These are phyloP conservation scores for Pythium aquatile DNA, from an alignment of 352 stramenopile species.

Conservation along the genomic window DNA sequence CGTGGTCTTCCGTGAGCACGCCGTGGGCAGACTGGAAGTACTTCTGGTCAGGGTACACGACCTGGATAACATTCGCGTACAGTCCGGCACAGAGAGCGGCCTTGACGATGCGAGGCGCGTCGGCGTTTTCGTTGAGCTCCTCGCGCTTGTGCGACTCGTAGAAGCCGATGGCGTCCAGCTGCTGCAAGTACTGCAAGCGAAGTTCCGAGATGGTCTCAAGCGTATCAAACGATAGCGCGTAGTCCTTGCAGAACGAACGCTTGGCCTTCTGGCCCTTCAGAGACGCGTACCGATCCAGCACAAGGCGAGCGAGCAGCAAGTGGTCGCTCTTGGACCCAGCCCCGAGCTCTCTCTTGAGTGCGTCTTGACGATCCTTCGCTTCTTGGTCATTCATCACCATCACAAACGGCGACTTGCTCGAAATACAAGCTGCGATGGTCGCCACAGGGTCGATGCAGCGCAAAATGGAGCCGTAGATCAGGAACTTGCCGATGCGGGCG, in stretches of 20 bases:
- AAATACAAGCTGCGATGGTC: conserved; percentile 82
- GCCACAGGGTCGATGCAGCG: conserved; percentile 81
- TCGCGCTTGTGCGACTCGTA: conserved; percentile 47
- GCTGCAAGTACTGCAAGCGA: conserved; percentile 82
- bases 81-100: conserved; percentile 77
- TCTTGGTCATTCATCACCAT: conserved; percentile 70
- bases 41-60: conserved; percentile 91
- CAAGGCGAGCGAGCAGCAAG: conserved; percentile 59
- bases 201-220: conserved; percentile 93
- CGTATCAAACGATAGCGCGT: conserved; percentile 81
- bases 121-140: conserved; percentile 58
- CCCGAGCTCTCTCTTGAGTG: conserved; percentile 66
- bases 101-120: conserved; percentile 91
- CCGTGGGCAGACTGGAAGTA: conserved; percentile 94
- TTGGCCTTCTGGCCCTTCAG: conserved; percentile 49
- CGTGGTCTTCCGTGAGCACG: conserved; percentile 87
- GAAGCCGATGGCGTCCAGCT: conserved; percentile 76
- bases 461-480: conserved; percentile 86
- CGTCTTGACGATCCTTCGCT: conserved; percentile 51
- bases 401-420: conserved; percentile 75
- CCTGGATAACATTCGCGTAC: conserved; percentile 78
- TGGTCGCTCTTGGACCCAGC: conserved; percentile 77
- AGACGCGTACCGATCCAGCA: conserved; percentile 74
- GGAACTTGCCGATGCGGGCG: conserved; percentile 84
- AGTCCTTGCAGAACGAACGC: conserved; percentile 66